Evolutionary conservation across 495 filamentous ascomycete genomes (phyloP).

Genomic region (Aspergillus kassunensis): DNA sequence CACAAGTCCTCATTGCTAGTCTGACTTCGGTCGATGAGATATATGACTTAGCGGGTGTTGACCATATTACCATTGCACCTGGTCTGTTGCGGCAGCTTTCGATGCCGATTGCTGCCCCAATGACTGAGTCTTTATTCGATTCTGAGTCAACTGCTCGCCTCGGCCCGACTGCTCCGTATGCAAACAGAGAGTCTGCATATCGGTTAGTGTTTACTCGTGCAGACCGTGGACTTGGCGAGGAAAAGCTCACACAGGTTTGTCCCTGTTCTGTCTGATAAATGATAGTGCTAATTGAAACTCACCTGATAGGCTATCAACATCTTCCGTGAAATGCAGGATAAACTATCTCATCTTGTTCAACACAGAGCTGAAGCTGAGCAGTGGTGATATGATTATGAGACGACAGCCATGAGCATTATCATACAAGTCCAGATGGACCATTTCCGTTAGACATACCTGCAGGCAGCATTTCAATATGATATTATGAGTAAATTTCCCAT

Average conservation of each 20-base stretch:
- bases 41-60: conserved; percentile 52
- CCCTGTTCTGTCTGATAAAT: neutral
- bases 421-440: too few species aligned
- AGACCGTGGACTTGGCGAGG: conserved; percentile 44
- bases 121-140: conserved; percentile 36
- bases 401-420: too few species aligned
- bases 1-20: conserved; percentile 54
- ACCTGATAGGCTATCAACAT: conserved; percentile 51
- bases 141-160: conserved; percentile 10
- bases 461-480: too few species aligned
- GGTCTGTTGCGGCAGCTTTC: conserved; percentile 46
- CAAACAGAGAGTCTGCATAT: conserved; percentile 43
- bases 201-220: conserved; percentile 48
- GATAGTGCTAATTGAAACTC: neutral
- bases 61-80: conserved; percentile 56
- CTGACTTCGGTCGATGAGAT: conserved; percentile 54
- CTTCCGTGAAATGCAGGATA: conserved; percentile 57
- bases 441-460: too few species aligned
- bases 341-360: neutral
- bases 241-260: conserved; percentile 49
- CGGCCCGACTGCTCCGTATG: conserved; percentile 21
- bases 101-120: conserved; percentile 25
- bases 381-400: neutral
- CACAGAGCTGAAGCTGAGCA: neutral
- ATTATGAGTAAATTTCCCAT: too few species aligned